A percentile compares a stretch with the other conserved stretches of the same genome.
phyloP scores from a whole-genome alignment of 805 yeast species.

The Yarrowia phangngaensis region DNA sequence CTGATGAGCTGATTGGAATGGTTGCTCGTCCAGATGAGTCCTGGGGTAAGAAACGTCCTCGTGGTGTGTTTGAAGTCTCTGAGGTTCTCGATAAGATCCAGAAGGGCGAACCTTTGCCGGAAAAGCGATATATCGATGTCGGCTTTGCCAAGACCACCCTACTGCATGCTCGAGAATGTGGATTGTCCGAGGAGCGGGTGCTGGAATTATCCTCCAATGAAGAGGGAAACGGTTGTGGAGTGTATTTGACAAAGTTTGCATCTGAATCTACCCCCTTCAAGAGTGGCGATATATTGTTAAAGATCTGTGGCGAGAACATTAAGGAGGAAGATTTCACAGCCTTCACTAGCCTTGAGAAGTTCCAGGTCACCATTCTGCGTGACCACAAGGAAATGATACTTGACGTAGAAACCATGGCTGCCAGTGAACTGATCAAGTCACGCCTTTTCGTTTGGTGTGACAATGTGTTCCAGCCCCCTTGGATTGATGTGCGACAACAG shows the following conservation, averaged over 20 bases:
- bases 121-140: slow-evolving; percentile 62
- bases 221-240: slow-evolving; percentile 10
- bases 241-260: slow-evolving; percentile 45
- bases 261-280: slow-evolving; percentile 47
- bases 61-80: slow-evolving; percentile 63
- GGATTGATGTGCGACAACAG: slow-evolving; percentile 75
- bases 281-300: slow-evolving; percentile 68
- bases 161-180: slow-evolving; percentile 70
- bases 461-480: slow-evolving; percentile 73
- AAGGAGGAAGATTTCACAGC: slow-evolving; percentile 60
- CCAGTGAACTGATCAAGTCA: slow-evolving; percentile 54
- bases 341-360: slow-evolving; percentile 43
- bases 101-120: slow-evolving; percentile 45
- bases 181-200: slow-evolving; percentile 80
- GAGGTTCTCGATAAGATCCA: slow-evolving; percentile 53
- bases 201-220: slow-evolving; percentile 35
- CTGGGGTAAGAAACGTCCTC: slow-evolving; percentile 66
- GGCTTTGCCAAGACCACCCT: slow-evolving; percentile 65
- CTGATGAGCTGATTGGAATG: slow-evolving; percentile 48
- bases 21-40: slow-evolving; percentile 55
- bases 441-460: slow-evolving; percentile 78
- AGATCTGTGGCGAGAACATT: slow-evolving; percentile 59
- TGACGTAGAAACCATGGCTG: slow-evolving; percentile 57
- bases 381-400: slow-evolving; percentile 58
- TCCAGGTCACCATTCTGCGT: slow-evolving; percentile 63